These are phyloP conservation scores for Atkinsonella texensis DNA, from an alignment of 2,329 filamentous ascomycete genomes.

Conservation along the genomic window DNA sequence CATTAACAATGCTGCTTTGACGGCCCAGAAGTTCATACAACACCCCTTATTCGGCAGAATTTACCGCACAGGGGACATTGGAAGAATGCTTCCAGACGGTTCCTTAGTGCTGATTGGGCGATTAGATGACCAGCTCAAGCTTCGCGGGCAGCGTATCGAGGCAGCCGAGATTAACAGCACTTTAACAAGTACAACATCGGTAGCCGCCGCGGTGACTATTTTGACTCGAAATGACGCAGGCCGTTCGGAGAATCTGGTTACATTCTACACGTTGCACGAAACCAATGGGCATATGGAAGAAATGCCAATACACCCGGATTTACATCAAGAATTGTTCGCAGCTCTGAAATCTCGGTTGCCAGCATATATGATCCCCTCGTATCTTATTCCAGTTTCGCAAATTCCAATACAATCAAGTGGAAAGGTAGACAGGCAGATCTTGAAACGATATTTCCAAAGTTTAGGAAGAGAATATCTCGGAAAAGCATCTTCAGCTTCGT, in stretches of 20 bases:
- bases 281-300: slow-evolving; percentile 19
- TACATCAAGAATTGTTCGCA: slow-evolving; percentile 38
- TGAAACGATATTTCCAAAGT: slow-evolving; percentile 35
- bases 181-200: slow-evolving; percentile 38
- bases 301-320: slow-evolving; percentile 23
- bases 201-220: slow-evolving; percentile 53
- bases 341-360: slow-evolving; percentile 47
- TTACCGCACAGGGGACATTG: slow-evolving; percentile 75
- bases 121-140: slow-evolving; percentile 69
- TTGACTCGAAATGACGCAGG: slow-evolving; percentile 32
- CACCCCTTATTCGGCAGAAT: slow-evolving; percentile 59
- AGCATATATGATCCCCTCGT: slow-evolving; percentile 67
- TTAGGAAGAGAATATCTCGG: slow-evolving; percentile 36
- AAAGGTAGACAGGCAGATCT: slow-evolving; percentile 52
- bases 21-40: slow-evolving; percentile 52
- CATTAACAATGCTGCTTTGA: slow-evolving; percentile 51
- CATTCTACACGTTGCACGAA: slow-evolving; percentile 51
- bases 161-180: slow-evolving; percentile 60
- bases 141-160: slow-evolving; percentile 71
- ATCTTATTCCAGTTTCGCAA: slow-evolving; percentile 54
- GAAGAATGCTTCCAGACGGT: slow-evolving; percentile 65
- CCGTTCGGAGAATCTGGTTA: slow-evolving; percentile 43
- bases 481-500: slow-evolving; percentile 12
- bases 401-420: slow-evolving; percentile 65
- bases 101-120: slow-evolving; percentile 62